phyloP scores from a whole-genome alignment of 441 rosid species.

The Pelargonium australe region DNA sequence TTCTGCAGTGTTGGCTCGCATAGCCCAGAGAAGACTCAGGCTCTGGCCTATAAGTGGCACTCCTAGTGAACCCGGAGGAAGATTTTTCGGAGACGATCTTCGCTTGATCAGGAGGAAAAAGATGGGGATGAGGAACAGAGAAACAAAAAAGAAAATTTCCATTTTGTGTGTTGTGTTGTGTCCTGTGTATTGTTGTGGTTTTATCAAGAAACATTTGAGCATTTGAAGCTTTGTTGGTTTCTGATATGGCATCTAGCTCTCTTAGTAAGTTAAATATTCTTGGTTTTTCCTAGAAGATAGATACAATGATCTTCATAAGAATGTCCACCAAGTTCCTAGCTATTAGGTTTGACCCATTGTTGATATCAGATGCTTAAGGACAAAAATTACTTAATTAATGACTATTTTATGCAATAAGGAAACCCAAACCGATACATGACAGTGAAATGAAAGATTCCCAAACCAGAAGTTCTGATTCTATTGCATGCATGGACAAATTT shows the following conservation, averaged over 20 bases:
- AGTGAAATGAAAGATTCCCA: too few species aligned
- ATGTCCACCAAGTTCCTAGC: background rate
- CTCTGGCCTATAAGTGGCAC: conserved; percentile 47
- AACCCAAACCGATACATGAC: too few species aligned
- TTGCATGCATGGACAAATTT: too few species aligned
- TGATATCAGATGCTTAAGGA: background rate
- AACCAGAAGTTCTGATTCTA: too few species aligned
- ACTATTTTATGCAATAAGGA: too few species aligned
- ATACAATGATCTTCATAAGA: background rate
- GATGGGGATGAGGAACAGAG: conserved; percentile 26
- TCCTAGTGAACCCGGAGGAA: conserved; percentile 46
- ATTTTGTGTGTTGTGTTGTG: conserved; percentile 5
- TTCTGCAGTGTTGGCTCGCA: conserved; percentile 42
- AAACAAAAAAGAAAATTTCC: conserved; percentile 17
- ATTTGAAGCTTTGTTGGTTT: background rate
- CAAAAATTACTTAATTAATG: too few species aligned
- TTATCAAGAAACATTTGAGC: background rate
- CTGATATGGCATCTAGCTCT: background rate
- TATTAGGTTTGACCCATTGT: background rate
- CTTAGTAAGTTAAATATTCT: background rate
- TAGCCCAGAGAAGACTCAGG: conserved; percentile 30
- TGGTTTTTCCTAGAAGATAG: background rate
- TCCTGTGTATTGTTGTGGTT: background rate
- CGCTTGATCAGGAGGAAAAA: conserved; percentile 23
- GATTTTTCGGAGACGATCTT: conserved; percentile 17